Conservation (phyloP, 1,284 basidiomycete species). For the Moniliophthora roreri region DNA sequence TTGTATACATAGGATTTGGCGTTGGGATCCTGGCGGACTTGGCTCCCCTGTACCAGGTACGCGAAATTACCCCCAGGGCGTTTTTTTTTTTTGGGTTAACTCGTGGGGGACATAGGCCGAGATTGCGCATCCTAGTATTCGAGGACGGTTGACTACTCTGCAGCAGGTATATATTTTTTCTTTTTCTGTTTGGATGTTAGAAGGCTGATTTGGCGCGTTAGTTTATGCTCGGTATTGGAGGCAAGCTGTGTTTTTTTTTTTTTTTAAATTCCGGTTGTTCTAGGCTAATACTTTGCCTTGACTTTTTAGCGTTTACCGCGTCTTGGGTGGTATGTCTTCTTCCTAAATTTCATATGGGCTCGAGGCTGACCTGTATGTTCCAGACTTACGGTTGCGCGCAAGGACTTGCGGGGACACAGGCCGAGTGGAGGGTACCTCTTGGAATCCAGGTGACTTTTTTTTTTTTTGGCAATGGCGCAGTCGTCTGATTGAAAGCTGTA, state of each 20-base stretch:
- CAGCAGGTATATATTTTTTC: conserved; percentile 40
- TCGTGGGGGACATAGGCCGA: conserved; percentile 35
- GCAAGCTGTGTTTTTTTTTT: conserved; percentile 16
- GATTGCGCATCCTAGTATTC: conserved; percentile 63
- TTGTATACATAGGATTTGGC: conserved; percentile 26
- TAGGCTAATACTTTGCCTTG: too few species aligned
- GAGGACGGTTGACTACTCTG: conserved; percentile 59
- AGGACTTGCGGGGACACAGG: conserved; percentile 32
- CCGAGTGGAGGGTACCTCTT: conserved; percentile 57
- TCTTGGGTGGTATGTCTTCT: conserved; percentile 37
- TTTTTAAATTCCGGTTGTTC: too few species aligned
- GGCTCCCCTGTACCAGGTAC: conserved; percentile 54
- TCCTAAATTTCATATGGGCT: background rate
- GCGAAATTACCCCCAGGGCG: background rate
- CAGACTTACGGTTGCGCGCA: conserved; percentile 39
- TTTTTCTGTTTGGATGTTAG: background rate
- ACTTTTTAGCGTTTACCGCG: conserved; percentile 43
- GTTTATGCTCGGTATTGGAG: conserved; percentile 44
- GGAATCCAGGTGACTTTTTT: conserved; percentile 35
- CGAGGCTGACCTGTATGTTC: background rate
- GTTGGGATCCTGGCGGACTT: conserved; percentile 55
- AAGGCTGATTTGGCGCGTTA: conserved; percentile 9
- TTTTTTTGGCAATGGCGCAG: too few species aligned
- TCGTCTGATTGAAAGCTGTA: background rate
- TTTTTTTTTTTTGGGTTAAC: too few species aligned